phyloP scores from a whole-genome alignment of 495 filamentous ascomycete genomes.

The Penicillium flavigenum region DNA sequence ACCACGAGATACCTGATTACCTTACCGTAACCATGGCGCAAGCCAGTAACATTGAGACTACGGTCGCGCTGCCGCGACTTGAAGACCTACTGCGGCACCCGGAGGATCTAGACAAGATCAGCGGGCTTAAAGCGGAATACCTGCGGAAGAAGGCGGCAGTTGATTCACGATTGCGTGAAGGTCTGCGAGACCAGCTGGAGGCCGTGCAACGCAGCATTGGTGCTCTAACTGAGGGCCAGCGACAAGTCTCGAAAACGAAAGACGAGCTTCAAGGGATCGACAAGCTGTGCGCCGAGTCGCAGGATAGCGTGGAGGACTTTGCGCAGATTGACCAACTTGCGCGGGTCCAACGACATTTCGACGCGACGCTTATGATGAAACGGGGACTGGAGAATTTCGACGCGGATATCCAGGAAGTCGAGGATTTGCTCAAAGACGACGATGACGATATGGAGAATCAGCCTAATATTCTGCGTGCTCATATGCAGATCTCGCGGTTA shows the following conservation, averaged over 20 bases:
- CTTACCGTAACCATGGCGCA: constrained; percentile 37
- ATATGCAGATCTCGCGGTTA: constrained; percentile 88
- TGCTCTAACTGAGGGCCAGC: constrained; percentile 80
- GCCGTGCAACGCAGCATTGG: constrained; percentile 89
- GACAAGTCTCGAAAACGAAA: constrained; percentile 82
- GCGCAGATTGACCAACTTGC: constrained; percentile 93
- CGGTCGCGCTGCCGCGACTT: constrained; percentile 47
- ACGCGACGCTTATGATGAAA: constrained; percentile 88
- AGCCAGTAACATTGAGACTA: constrained; percentile 37
- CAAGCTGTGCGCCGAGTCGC: constrained; percentile 91
- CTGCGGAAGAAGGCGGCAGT: constrained; percentile 88
- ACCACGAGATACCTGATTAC: not conserved
- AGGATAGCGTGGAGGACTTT: constrained; percentile 95
- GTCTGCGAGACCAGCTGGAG: constrained; percentile 85
- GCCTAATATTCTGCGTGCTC: constrained; percentile 82
- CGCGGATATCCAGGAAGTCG: constrained; percentile 67
- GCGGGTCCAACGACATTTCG: constrained; percentile 91
- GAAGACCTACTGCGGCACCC: constrained; percentile 62
- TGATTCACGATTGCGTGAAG: constrained; percentile 82
- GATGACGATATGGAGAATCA: constrained; percentile 84
- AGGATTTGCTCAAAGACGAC: constrained; percentile 74
- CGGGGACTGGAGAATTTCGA: constrained; percentile 82
- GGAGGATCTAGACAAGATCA: constrained; percentile 93
- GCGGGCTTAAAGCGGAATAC: constrained; percentile 86
- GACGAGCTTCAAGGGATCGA: constrained; percentile 99